phyloP scores from a whole-genome alignment of 345 rosid genomes.

The Garcia nutans region DNA sequence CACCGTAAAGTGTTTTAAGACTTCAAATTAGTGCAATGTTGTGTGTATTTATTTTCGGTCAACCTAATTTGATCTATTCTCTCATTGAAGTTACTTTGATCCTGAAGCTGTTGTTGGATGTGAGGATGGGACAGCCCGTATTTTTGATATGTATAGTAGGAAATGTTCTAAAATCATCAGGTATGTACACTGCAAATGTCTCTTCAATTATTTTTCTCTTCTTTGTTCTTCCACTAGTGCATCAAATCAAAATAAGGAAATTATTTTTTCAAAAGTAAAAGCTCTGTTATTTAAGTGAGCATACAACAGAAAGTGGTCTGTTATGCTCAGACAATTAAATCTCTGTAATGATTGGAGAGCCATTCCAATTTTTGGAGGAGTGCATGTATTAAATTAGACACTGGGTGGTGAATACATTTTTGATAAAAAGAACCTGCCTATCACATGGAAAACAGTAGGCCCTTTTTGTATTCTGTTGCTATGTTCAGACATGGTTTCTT shows the following conservation, averaged over 20 bases:
- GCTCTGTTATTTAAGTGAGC: not conserved
- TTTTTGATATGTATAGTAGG: constrained; percentile 89
- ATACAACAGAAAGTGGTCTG: not conserved
- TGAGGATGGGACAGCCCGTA: constrained; percentile 84
- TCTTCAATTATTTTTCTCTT: not conserved
- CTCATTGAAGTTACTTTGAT: constrained; percentile 59
- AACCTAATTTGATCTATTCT: constrained; percentile 14
- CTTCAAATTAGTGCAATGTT: not conserved
- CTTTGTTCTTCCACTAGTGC: not conserved
- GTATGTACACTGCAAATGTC: constrained; percentile 29
- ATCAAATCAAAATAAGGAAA: not conserved
- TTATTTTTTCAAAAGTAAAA: not conserved
- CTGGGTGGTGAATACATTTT: not conserved
- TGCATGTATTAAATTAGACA: not conserved
- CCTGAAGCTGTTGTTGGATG: constrained; percentile 96
- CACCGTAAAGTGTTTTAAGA: not conserved
- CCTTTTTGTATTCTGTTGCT: not conserved
- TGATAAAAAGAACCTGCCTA: not conserved
- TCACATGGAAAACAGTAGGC: not conserved
- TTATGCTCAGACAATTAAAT: not conserved
- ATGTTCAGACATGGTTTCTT: not conserved
- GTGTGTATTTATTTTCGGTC: not conserved
- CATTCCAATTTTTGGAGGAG: not conserved
- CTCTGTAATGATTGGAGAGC: constrained; percentile 3
- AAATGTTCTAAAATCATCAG: constrained; percentile 75